Conservation (phyloP, 805 yeast species). For the Sporopachydermia lactativora region DNA sequence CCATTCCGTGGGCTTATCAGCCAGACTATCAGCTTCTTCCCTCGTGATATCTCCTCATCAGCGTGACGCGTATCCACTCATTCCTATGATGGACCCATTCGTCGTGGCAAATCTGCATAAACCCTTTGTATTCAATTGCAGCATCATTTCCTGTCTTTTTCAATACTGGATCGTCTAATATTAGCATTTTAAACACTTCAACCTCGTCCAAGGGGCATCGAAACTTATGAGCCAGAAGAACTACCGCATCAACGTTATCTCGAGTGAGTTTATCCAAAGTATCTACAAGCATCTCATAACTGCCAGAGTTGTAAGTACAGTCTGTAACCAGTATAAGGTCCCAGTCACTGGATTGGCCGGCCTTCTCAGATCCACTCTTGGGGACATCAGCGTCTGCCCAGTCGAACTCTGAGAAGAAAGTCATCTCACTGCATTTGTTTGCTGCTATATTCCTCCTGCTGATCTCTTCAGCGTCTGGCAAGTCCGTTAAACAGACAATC, state of each 20-base stretch:
- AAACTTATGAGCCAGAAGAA: conserved; percentile 20
- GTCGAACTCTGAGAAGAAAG: conserved; percentile 20
- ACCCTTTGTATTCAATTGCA: neutral
- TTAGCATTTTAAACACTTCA: conserved; percentile 9
- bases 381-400: conserved; percentile 20
- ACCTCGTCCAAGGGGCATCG: conserved; percentile 12
- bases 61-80: neutral
- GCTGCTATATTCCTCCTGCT: conserved; percentile 19
- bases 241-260: conserved; percentile 7
- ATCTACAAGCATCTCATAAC: conserved; percentile 21
- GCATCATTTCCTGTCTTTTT: conserved; percentile 1
- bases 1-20: too few relatives aligned
- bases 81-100: neutral
- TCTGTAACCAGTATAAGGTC: conserved; percentile 26
- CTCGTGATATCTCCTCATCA: neutral
- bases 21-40: too few relatives aligned
- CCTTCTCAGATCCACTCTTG: conserved; percentile 5
- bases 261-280: conserved; percentile 13
- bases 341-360: too few relatives aligned
- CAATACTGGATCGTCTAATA: neutral
- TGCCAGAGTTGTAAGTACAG: conserved; percentile 28
- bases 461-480: conserved; percentile 24
- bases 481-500: conserved; percentile 21
- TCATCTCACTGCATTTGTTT: conserved; percentile 10
- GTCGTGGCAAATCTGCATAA: neutral